Conservation (phyloP, 306 rosid species). For the Oxytropis ochrocephala region DNA sequence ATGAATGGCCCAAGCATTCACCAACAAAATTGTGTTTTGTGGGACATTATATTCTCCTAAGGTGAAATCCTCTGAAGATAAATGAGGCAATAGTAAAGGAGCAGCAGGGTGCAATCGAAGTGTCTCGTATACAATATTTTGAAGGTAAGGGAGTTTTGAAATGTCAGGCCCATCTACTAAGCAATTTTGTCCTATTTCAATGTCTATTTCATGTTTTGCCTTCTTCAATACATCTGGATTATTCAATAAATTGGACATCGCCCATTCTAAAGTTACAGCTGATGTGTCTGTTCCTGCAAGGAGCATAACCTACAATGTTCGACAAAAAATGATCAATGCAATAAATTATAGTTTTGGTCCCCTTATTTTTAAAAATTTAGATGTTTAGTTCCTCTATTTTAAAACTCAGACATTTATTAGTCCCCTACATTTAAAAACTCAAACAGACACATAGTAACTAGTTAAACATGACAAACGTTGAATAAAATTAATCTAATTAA, state of each 20-base stretch:
- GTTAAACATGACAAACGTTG: too few relatives aligned
- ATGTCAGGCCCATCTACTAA: slow-evolving; percentile 34
- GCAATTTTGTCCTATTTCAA: slow-evolving; percentile 14
- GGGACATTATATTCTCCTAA: slow-evolving; percentile 31
- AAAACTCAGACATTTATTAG: too few relatives aligned
- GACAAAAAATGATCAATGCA: too few relatives aligned
- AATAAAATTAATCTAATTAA: background rate
- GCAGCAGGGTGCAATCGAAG: slow-evolving; percentile 32
- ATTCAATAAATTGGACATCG: slow-evolving; percentile 40
- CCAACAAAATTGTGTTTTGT: slow-evolving; percentile 29
- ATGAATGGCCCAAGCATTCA: slow-evolving; percentile 51
- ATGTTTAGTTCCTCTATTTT: too few relatives aligned
- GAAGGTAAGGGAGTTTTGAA: slow-evolving; percentile 40
- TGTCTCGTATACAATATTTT: slow-evolving; percentile 35
- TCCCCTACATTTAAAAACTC: too few relatives aligned
- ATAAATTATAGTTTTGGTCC: too few relatives aligned
- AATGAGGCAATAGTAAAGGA: slow-evolving; percentile 43
- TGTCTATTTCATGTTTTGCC: slow-evolving; percentile 35
- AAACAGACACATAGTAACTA: too few relatives aligned
- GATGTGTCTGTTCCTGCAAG: slow-evolving; percentile 43
- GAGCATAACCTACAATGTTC: slow-evolving; percentile 20
- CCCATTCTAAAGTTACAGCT: slow-evolving; percentile 55
- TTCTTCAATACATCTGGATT: slow-evolving; percentile 25
- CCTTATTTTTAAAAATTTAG: too few relatives aligned
- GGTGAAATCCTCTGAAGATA: slow-evolving; percentile 32